Evolutionary conservation across 2,329 filamentous ascomycete species (phyloP).

Genomic region (Xylaria sp.): DNA sequence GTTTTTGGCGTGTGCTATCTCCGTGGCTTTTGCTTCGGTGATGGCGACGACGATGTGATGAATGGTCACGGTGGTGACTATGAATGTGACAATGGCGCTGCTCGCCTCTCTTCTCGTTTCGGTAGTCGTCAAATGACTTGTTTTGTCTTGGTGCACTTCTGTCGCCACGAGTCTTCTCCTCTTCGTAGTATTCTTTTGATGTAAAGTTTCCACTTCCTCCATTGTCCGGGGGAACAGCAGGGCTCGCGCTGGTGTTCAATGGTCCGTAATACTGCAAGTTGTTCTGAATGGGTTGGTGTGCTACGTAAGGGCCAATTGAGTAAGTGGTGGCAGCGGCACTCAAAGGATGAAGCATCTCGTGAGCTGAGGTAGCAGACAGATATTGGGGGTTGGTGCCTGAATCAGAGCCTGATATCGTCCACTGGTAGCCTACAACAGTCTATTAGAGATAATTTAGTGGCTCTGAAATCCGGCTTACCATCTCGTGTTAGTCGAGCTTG

Average conservation of each 20-base stretch:
- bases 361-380: not conserved
- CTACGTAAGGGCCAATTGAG: not conserved
- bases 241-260: not conserved
- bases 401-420: slow-evolving; percentile 11
- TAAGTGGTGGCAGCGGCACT: not conserved
- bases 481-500: slow-evolving; percentile 2
- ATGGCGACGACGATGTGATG: not conserved
- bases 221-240: not conserved
- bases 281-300: not conserved
- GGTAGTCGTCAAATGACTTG: not conserved
- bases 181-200: not conserved
- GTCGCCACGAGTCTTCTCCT: not conserved
- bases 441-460: not conserved
- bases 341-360: not conserved
- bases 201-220: not conserved
- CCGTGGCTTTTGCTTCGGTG: slow-evolving; percentile 7
- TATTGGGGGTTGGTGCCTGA: slow-evolving; percentile 13
- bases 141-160: not conserved
- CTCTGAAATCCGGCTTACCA: not conserved
- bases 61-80: not conserved
- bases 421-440: not conserved
- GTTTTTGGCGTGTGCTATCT: not conserved
- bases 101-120: not conserved
- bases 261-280: not conserved
- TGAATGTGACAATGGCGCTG: not conserved